Evolutionary conservation across 1,284 basidiomycete species (phyloP).

Genomic region (Puccinia novopanici): DNA sequence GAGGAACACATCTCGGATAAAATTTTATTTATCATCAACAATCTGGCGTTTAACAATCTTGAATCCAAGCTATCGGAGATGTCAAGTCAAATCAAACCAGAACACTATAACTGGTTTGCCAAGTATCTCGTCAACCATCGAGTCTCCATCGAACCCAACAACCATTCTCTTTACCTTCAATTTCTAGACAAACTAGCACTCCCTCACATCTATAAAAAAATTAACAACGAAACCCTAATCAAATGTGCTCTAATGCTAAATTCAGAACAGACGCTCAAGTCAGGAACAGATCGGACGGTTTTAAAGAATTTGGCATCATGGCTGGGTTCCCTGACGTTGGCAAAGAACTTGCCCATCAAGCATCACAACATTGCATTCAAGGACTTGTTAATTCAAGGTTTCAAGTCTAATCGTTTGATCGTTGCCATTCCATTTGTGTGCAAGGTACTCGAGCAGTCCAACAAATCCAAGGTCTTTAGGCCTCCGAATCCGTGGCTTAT

Average conservation of each 20-base stretch:
- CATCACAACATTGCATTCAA: slow-evolving; percentile 94
- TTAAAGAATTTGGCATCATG: slow-evolving; percentile 95
- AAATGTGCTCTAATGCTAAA: slow-evolving; percentile 86
- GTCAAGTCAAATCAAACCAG: slow-evolving; percentile 74
- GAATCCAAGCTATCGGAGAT: slow-evolving; percentile 83
- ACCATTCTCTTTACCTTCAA: slow-evolving; percentile 90
- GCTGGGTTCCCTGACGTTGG: slow-evolving; percentile 90
- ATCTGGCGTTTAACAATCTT: slow-evolving; percentile 91
- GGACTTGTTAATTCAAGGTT: slow-evolving; percentile 91
- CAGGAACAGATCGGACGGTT: slow-evolving; percentile 78
- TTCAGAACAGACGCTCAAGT: slow-evolving; percentile 83
- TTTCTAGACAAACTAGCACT: slow-evolving; percentile 81
- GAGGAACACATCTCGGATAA: slow-evolving; percentile 87
- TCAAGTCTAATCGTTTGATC: slow-evolving; percentile 84
- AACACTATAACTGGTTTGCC: slow-evolving; percentile 91
- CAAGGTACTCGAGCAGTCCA: slow-evolving; percentile 89
- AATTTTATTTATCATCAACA: slow-evolving; percentile 97
- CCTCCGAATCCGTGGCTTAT: slow-evolving; percentile 98
- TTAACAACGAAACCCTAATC: slow-evolving; percentile 88
- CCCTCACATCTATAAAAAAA: slow-evolving; percentile 67
- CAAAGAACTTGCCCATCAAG: slow-evolving; percentile 85
- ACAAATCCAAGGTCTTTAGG: slow-evolving; percentile 85
- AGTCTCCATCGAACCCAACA: slow-evolving; percentile 94
- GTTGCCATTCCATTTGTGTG: slow-evolving; percentile 98
- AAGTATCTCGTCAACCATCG: slow-evolving; percentile 96